A percentile compares a stretch with the other conserved stretches of the same genome.
These are phyloP conservation scores for Mycena polygramma DNA, from an alignment of 768 basidiomycete genomes.

Conservation along the genomic window DNA sequence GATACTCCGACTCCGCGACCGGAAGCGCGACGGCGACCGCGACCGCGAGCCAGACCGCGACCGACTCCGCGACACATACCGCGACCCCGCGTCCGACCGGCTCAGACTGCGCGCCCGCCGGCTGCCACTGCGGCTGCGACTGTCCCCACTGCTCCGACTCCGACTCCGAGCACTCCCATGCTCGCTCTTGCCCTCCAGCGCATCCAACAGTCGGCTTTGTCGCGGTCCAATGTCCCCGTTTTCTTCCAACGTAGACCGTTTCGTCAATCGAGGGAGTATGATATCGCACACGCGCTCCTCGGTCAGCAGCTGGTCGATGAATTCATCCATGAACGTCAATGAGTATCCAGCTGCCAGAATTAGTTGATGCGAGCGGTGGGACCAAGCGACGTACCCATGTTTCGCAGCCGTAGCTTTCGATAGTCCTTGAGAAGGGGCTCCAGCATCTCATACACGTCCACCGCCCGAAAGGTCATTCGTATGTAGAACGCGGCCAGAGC, in stretches of 20 bases:
- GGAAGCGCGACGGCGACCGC: too few relatives aligned
- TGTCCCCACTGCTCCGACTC: slow-evolving; percentile 54
- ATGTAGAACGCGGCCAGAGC: slow-evolving; percentile 95
- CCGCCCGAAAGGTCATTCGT: slow-evolving; percentile 92
- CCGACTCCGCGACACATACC: slow-evolving; percentile 76
- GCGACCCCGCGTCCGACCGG: slow-evolving; percentile 59
- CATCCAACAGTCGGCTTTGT: slow-evolving; percentile 88
- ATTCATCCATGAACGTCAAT: slow-evolving; percentile 93
- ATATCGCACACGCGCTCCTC: slow-evolving; percentile 97
- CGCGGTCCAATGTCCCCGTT: slow-evolving; percentile 89
- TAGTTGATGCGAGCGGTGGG: slow-evolving; percentile 7
- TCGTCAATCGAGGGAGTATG: slow-evolving; percentile 91
- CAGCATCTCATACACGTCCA: slow-evolving; percentile 92
- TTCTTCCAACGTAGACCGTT: slow-evolving; percentile 91
- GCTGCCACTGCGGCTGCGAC: slow-evolving; percentile 43
- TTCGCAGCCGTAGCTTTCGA: slow-evolving; percentile 85
- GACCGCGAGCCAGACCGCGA: slow-evolving; percentile 40
- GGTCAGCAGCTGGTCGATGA: slow-evolving; percentile 83
- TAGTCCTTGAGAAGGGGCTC: slow-evolving; percentile 97
- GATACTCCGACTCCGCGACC: slow-evolving; percentile 36
- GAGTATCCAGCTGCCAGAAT: slow-evolving; percentile 79
- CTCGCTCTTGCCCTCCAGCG: slow-evolving; percentile 83
- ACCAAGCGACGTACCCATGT: slow-evolving; percentile 69
- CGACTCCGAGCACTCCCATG: slow-evolving; percentile 58
- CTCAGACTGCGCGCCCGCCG: slow-evolving; percentile 42